A percentile compares a stretch with the other conserved stretches of the same genome.
These are phyloP conservation scores for Beauveria australis DNA, from an alignment of 2,329 filamentous ascomycete species.

Conservation along the genomic window DNA sequence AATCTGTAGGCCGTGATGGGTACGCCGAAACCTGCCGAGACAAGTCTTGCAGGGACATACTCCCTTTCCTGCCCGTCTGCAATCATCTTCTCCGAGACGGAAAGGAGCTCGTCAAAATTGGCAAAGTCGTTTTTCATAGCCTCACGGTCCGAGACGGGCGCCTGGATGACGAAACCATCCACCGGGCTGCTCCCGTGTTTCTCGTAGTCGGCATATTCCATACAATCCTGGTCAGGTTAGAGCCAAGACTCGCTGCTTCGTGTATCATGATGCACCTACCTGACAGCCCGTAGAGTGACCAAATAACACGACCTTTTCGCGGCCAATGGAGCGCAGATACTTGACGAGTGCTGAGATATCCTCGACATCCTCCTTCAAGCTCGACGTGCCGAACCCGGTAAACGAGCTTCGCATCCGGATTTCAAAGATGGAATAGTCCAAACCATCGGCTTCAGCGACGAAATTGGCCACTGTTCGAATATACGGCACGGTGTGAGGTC, in stretches of 20 bases:
- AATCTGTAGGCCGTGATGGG: constrained; percentile 47
- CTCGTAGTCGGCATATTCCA: constrained; percentile 42
- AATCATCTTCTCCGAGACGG: constrained; percentile 46
- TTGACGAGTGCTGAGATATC: constrained; percentile 45
- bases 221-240: constrained; percentile 34
- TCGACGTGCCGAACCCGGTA: constrained; percentile 41
- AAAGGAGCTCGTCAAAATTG: constrained; percentile 37
- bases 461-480: constrained; percentile 36
- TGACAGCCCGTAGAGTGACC: constrained; percentile 54
- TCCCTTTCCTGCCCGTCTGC: constrained; percentile 44
- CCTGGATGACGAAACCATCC: constrained; percentile 73
- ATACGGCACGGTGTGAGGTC: constrained; percentile 57
- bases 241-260: background rate
- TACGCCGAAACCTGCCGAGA: constrained; percentile 32
- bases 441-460: constrained; percentile 28
- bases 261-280: constrained; percentile 23
- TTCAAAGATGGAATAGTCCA: constrained; percentile 48
- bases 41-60: constrained; percentile 40
- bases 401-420: constrained; percentile 48
- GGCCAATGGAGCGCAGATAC: constrained; percentile 44
- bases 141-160: constrained; percentile 71
- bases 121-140: constrained; percentile 40
- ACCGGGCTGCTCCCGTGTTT: constrained; percentile 43
- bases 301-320: constrained; percentile 44
- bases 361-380: constrained; percentile 42